These are phyloP conservation scores for Monosporascus sp. DNA, from an alignment of 2,329 filamentous ascomycete genomes.

Conservation along the genomic window DNA sequence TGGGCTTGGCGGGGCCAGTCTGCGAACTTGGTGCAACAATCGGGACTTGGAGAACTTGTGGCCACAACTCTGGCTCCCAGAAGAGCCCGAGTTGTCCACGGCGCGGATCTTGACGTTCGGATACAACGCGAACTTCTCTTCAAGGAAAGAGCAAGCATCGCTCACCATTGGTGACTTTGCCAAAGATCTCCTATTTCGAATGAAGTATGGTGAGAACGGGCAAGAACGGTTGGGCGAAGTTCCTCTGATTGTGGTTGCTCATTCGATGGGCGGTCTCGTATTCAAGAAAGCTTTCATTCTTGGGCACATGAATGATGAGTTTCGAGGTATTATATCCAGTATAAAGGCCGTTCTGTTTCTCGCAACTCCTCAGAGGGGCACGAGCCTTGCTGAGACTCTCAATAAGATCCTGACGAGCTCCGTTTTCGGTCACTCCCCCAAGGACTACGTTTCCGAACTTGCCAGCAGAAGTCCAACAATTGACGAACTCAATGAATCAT, in stretches of 20 bases:
- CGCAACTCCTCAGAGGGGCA: slow-evolving; percentile 17
- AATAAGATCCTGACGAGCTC: slow-evolving; percentile 11
- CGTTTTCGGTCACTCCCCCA: slow-evolving; percentile 12
- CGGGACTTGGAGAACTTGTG: slow-evolving; percentile 12
- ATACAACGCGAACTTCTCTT: slow-evolving; percentile 17
- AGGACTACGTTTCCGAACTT: slow-evolving; percentile 20
- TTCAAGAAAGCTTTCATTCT: slow-evolving; percentile 15
- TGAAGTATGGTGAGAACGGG: slow-evolving; percentile 14
- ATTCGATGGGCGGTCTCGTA: slow-evolving; percentile 17
- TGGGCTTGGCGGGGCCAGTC: slow-evolving; percentile 19
- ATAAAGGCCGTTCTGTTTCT: slow-evolving; percentile 14
- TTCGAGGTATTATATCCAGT: slow-evolving; percentile 9
- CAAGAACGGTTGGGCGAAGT: slow-evolving; percentile 11
- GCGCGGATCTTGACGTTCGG: slow-evolving; percentile 19
- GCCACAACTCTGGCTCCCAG: slow-evolving; percentile 16
- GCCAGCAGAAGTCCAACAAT: slow-evolving; percentile 12
- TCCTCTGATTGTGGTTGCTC: slow-evolving; percentile 15
- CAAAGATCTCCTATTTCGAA: slow-evolving; percentile 16
- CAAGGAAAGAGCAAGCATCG: slow-evolving; percentile 7
- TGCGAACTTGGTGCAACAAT: slow-evolving; percentile 16
- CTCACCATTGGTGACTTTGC: slow-evolving; percentile 18
- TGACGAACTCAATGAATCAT: slow-evolving; percentile 27
- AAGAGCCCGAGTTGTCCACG: slow-evolving; percentile 8
- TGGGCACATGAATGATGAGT: slow-evolving; percentile 14
- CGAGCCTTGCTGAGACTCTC: slow-evolving; percentile 12